phyloP scores from a whole-genome alignment of 73 alveolate genomes.

The Paramecium sexaurelia region DNA sequence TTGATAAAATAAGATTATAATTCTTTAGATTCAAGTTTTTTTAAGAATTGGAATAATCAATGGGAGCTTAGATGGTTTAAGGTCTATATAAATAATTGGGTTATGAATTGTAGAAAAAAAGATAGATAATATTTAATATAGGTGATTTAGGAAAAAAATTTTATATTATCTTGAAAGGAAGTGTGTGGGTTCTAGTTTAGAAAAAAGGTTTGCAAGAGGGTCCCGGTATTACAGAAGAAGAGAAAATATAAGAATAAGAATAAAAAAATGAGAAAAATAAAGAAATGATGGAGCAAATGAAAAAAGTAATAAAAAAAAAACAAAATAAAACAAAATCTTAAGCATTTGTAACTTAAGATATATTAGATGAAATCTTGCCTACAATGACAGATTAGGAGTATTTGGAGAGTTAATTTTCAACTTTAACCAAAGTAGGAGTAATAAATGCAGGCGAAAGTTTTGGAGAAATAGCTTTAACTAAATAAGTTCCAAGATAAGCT shows the following conservation, averaged over 20 bases:
- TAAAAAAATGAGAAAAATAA: neutral
- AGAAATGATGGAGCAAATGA: neutral
- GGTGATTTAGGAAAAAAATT: slow-evolving; percentile 51
- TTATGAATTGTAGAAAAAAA: neutral
- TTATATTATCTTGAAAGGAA: slow-evolving; percentile 21
- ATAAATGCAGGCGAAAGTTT: slow-evolving; percentile 89
- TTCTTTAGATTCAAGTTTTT: slow-evolving; percentile 56
- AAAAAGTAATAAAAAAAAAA: neutral
- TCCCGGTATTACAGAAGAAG: neutral
- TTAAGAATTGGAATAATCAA: slow-evolving; percentile 36
- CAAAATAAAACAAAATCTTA: neutral
- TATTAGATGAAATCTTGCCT: neutral
- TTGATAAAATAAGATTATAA: slow-evolving; percentile 36
- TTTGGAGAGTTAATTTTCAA: slow-evolving; percentile 19
- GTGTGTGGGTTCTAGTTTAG: slow-evolving; percentile 7
- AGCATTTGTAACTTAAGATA: neutral
- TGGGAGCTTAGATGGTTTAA: slow-evolving; percentile 32
- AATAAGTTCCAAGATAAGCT: slow-evolving; percentile 92
- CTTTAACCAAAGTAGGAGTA: slow-evolving; percentile 74
- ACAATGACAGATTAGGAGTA: slow-evolving; percentile 9
- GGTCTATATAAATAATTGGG: slow-evolving; percentile 27
- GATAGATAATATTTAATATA: neutral
- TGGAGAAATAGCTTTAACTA: slow-evolving; percentile 95
- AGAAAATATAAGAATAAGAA: neutral
- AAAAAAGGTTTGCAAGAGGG: slow-evolving; percentile 46